Evolutionary conservation across 179 eudicot species (phyloP).

Genomic region (Beta macrorhiza): DNA sequence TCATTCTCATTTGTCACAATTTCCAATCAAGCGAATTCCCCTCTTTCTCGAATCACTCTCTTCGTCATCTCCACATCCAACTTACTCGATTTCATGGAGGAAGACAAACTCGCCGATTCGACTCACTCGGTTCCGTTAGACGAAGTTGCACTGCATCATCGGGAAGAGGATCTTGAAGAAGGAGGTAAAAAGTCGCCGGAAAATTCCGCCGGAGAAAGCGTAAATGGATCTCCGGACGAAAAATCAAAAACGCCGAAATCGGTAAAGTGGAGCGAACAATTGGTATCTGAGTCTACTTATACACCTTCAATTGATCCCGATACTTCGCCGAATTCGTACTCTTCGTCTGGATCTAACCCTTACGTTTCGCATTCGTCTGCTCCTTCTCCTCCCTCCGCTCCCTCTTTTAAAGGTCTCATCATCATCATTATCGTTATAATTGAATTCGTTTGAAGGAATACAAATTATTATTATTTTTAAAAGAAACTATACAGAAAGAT

Average conservation of each 20-base stretch:
- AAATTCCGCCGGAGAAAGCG: not conserved
- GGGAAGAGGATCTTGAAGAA: conserved; percentile 19
- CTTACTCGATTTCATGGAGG: conserved; percentile 10
- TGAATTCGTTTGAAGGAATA: not conserved
- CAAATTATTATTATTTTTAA: too few species aligned
- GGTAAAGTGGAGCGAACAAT: conserved; percentile 52
- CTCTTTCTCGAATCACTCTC: not conserved
- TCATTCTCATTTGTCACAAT: not conserved
- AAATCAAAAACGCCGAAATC: conserved; percentile 38
- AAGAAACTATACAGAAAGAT: too few species aligned
- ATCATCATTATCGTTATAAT: not conserved
- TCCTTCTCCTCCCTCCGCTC: conserved; percentile 31
- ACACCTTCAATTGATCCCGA: conserved; percentile 32
- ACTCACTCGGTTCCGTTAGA: conserved; percentile 19
- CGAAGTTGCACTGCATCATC: conserved; percentile 9
- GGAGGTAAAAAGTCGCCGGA: conserved; percentile 1
- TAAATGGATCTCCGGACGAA: conserved; percentile 20
- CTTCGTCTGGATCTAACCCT: conserved; percentile 34
- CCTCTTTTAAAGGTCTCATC: conserved; percentile 42
- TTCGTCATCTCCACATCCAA: not conserved
- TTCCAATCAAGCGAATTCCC: too few species aligned
- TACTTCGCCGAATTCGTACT: conserved; percentile 14
- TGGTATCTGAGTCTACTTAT: conserved; percentile 41
- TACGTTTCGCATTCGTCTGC: conserved; percentile 41
- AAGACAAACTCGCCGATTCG: conserved; percentile 19